These are phyloP conservation scores for Aureobasidium zeae DNA, from an alignment of 2,329 filamentous ascomycete species.

Conservation along the genomic window DNA sequence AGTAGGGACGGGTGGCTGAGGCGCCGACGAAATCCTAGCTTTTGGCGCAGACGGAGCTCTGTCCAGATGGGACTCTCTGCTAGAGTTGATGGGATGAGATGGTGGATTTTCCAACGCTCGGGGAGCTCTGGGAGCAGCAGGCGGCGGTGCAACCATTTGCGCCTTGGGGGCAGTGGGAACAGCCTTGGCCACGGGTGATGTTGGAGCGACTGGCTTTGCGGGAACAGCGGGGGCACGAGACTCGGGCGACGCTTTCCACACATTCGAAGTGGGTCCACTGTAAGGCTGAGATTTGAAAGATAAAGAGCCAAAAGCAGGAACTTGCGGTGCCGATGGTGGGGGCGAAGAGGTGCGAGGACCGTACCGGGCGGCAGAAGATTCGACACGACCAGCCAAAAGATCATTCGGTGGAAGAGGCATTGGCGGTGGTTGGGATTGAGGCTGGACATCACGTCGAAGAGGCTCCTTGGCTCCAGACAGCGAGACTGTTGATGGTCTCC, in stretches of 20 bases:
- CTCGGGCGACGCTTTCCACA: constrained; percentile 35
- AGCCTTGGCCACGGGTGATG: constrained; percentile 16
- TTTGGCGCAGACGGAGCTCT: constrained; percentile 4
- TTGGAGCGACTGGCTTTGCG: not conserved
- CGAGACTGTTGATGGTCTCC: constrained; percentile 20
- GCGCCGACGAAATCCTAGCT: not conserved
- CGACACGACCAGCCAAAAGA: constrained; percentile 37
- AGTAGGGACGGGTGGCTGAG: constrained; percentile 11
- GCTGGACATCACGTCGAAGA: constrained; percentile 25
- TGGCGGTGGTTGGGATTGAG: not conserved
- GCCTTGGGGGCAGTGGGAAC: constrained; percentile 31
- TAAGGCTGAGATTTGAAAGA: constrained; percentile 16
- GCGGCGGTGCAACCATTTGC: constrained; percentile 27
- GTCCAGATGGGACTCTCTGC: not conserved
- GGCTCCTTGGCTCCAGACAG: constrained; percentile 17
- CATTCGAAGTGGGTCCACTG: constrained; percentile 27
- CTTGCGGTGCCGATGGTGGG: constrained; percentile 44
- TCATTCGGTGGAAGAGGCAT: constrained; percentile 33
- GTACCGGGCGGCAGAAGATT: constrained; percentile 39
- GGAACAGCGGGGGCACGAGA: constrained; percentile 14
- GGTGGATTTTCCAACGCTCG: constrained; percentile 25
- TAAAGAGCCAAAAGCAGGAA: constrained; percentile 46
- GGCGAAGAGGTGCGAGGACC: constrained; percentile 41
- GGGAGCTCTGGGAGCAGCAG: constrained; percentile 25
- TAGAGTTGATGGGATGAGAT: not conserved